Percentiles rank a stretch among this genome's conserved stretches.
Conservation (phyloP, 306 rosid genomes). For the Prosopis cineraria region DNA sequence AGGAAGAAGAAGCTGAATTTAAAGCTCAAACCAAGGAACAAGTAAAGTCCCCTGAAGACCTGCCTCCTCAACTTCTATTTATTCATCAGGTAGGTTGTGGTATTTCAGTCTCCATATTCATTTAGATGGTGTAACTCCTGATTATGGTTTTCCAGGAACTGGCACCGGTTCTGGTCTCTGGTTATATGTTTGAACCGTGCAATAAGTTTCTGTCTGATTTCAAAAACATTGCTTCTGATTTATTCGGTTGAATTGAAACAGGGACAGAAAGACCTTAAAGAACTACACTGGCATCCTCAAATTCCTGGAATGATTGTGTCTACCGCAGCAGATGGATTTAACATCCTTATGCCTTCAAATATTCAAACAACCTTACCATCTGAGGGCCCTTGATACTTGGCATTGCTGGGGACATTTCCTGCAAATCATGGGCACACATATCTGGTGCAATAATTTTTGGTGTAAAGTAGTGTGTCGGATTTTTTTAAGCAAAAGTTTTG, state of each 20-base stretch:
- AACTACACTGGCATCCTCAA: constrained; percentile 93
- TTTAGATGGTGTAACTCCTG: not conserved
- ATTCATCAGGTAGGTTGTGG: constrained; percentile 75
- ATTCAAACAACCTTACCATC: constrained; percentile 78
- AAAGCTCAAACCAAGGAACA: constrained; percentile 75
- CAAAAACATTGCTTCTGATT: no score
- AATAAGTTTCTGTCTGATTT: no score
- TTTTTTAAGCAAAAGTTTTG: no score
- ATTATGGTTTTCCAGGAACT: no score
- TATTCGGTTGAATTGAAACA: constrained; percentile 37
- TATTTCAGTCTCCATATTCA: not conserved
- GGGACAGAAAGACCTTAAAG: constrained; percentile 96
- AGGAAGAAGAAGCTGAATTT: constrained; percentile 96
- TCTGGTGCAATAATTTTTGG: not conserved
- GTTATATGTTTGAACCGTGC: no score
- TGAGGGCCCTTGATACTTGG: constrained; percentile 46
- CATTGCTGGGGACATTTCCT: not conserved
- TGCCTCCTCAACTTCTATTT: constrained; percentile 96
- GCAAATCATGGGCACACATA: constrained; percentile 1
- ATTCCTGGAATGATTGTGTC: constrained; percentile 98
- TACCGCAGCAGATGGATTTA: constrained; percentile 91
- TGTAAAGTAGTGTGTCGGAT: no score
- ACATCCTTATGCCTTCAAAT: constrained; percentile 93
- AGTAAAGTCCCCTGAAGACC: constrained; percentile 84
- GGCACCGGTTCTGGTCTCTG: no score